Percentiles rank a stretch among this genome's conserved stretches.
Evolutionary conservation across 2,329 filamentous ascomycete genomes (phyloP).

Genomic region (Lasiodiplodia gonubiensis): DNA sequence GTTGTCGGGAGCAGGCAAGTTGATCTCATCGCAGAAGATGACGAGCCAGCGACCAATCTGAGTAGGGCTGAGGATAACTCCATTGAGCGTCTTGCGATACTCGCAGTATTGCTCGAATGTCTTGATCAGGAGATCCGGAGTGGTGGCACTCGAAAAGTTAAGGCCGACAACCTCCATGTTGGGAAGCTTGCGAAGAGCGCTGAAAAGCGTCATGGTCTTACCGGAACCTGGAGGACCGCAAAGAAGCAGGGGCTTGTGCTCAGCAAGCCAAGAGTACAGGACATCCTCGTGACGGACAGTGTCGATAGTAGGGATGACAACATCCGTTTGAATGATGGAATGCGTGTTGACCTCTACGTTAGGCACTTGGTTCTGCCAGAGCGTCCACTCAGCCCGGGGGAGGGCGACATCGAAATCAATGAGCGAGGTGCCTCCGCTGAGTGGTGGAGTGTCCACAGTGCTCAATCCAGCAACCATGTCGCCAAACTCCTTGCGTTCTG

Average conservation of each 20-base stretch:
- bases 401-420: constrained; percentile 95
- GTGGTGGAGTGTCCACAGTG: constrained; percentile 81
- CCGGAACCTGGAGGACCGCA: constrained; percentile 97
- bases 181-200: constrained; percentile 90
- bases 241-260: constrained; percentile 95
- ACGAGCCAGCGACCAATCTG: constrained; percentile 98
- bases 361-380: constrained; percentile 95
- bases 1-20: constrained; percentile 94
- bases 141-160: constrained; percentile 99
- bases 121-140: constrained; percentile 96
- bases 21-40: constrained; percentile 99
- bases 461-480: constrained; percentile 82
- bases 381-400: constrained; percentile 84
- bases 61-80: constrained; percentile 91
- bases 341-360: constrained; percentile 97
- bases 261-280: constrained; percentile 98
- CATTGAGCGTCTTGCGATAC: constrained; percentile 98
- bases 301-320: constrained; percentile 96
- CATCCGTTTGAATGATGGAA: constrained; percentile 95
- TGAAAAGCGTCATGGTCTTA: constrained; percentile 99
- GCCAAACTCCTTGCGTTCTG: constrained; percentile 86
- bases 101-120: constrained; percentile 99
- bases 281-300: constrained; percentile 98
- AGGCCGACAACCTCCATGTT: constrained; percentile 99
- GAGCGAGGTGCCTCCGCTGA: constrained; percentile 79